Conservation (phyloP, 2,329 filamentous ascomycete genomes). For the Aureobasidium sp. region DNA sequence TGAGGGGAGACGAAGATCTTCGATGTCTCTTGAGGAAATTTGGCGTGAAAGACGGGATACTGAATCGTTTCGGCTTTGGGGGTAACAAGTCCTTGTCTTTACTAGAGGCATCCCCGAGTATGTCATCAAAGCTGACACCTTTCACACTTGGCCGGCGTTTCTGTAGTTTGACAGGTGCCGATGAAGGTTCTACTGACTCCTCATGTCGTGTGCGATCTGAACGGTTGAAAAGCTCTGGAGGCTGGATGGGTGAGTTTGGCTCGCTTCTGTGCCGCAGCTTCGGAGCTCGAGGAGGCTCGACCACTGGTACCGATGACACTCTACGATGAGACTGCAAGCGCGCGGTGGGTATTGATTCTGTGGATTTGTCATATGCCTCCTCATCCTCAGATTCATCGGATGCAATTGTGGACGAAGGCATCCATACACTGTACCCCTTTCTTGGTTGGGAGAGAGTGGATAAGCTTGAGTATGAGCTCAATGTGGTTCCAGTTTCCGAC, state of each 20-base stretch:
- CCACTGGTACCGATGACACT: constrained; percentile 43
- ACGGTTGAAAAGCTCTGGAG: background rate
- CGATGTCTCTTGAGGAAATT: constrained; percentile 46
- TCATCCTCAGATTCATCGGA: constrained; percentile 25
- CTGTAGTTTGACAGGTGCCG: constrained; percentile 31
- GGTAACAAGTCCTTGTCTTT: constrained; percentile 16
- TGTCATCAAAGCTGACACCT: constrained; percentile 16
- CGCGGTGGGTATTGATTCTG: constrained; percentile 16
- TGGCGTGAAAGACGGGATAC: constrained; percentile 29
- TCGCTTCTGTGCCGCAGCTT: constrained; percentile 37
- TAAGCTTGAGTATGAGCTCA: constrained; percentile 22
- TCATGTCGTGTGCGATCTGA: background rate
- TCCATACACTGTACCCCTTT: constrained; percentile 44
- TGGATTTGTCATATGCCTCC: constrained; percentile 25
- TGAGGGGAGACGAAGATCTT: constrained; percentile 83
- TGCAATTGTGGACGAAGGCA: constrained; percentile 36
- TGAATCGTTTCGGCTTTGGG: constrained; percentile 17
- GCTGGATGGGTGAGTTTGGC: constrained; percentile 30
- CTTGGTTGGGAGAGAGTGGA: constrained; percentile 21
- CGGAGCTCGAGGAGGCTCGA: constrained; percentile 41
- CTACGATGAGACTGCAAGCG: constrained; percentile 36
- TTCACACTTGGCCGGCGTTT: constrained; percentile 21
- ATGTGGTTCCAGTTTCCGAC: background rate
- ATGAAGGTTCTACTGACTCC: constrained; percentile 20
- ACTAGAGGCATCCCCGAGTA: background rate